phyloP scores from a whole-genome alignment of 2,329 filamentous ascomycete species.

The Ampelomyces quisqualis region DNA sequence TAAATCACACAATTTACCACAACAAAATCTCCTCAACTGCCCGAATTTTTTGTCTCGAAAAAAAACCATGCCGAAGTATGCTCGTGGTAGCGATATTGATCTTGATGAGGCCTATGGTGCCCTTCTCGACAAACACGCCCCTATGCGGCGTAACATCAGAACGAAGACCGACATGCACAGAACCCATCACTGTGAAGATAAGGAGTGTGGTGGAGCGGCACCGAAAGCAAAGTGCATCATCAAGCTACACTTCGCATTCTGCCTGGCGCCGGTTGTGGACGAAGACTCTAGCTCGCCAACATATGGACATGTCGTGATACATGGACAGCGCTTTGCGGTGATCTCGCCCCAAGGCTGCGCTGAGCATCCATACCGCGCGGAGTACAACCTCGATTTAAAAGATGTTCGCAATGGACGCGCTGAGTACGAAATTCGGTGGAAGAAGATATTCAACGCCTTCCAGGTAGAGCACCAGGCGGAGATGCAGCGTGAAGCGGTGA shows the following conservation, averaged over 20 bases:
- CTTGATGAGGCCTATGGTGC: conserved; percentile 5
- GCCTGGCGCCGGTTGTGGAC: conserved; percentile 4
- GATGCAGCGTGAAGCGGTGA: background rate
- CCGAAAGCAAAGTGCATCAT: conserved; percentile 3
- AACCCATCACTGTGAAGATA: conserved; percentile 11
- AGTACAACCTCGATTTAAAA: conserved; percentile 11
- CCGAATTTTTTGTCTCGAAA: too few species aligned
- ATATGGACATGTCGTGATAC: conserved; percentile 2
- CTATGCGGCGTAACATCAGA: conserved; percentile 4
- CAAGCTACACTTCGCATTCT: conserved; percentile 6
- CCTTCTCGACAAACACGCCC: conserved; percentile 1
- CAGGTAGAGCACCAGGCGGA: background rate
- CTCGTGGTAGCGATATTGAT: conserved; percentile 4
- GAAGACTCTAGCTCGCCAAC: background rate
- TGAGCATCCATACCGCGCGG: conserved; percentile 8
- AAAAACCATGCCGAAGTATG: conserved; percentile 5
- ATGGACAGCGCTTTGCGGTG: conserved; percentile 9
- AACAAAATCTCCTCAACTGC: too few species aligned
- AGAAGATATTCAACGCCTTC: background rate
- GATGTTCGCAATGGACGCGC: conserved; percentile 8
- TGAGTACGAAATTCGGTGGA: background rate
- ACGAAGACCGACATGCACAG: conserved; percentile 4
- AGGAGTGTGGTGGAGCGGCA: conserved; percentile 2
- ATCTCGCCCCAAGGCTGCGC: conserved; percentile 7
- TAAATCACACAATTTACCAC: too few species aligned